Evolutionary conservation across 192 early-diverging fungal species (phyloP).

Genomic region (Backusella sp.): DNA sequence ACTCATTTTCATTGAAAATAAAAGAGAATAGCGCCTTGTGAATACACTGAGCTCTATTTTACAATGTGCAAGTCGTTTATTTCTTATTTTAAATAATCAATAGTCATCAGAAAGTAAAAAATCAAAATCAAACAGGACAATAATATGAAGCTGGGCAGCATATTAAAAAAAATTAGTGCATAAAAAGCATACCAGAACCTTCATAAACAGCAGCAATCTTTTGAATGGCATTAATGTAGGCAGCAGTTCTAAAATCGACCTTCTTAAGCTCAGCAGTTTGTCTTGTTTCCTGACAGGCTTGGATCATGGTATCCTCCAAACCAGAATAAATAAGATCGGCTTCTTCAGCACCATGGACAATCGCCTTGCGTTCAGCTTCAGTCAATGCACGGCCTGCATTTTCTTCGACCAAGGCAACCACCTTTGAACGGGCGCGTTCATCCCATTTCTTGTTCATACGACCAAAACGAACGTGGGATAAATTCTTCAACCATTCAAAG

Average conservation of each 20-base stretch:
- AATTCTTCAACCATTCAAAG: conserved; percentile 82
- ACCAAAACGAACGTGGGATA: conserved; percentile 80
- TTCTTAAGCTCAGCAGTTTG: conserved; percentile 61
- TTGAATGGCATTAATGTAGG: conserved; percentile 74
- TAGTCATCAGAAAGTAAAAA: background rate
- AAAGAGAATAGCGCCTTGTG: too few relatives aligned
- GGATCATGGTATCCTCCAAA: conserved; percentile 82
- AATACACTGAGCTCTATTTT: too few relatives aligned
- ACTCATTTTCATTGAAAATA: too few relatives aligned
- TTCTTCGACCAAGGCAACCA: conserved; percentile 68
- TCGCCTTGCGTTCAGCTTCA: conserved; percentile 67
- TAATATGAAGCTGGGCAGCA: too few relatives aligned
- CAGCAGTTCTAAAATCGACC: conserved; percentile 77
- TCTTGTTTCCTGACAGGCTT: conserved; percentile 71
- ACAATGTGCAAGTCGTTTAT: too few relatives aligned
- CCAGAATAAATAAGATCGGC: conserved; percentile 84
- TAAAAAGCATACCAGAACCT: conserved; percentile 77
- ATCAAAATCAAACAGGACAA: background rate
- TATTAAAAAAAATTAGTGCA: conserved; percentile 26
- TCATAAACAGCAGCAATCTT: conserved; percentile 77
- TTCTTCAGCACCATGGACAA: conserved; percentile 83
- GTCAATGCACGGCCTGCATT: conserved; percentile 75
- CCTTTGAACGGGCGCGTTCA: conserved; percentile 69
- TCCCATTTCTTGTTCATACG: conserved; percentile 86
- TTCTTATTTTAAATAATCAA: too few relatives aligned